Conservation (phyloP, 768 basidiomycete species). For the Rhodotorula taiwanensis region DNA sequence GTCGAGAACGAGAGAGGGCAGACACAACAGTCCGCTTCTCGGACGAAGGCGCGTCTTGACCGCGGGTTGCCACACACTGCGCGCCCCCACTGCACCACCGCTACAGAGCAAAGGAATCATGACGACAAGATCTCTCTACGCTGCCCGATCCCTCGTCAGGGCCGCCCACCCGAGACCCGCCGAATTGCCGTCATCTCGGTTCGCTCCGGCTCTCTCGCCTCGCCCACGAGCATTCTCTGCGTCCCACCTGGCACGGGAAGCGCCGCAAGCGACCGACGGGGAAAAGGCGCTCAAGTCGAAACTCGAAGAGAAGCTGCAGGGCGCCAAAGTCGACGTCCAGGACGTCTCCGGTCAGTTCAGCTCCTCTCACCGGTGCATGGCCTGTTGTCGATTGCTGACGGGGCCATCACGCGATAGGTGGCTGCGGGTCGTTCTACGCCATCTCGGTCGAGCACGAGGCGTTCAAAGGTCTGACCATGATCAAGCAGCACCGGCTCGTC, state of each 20-base stretch:
- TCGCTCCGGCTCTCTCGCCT: not conserved
- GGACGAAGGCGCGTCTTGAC: too few relatives aligned
- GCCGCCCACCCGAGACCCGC: too few relatives aligned
- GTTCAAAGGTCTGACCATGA: constrained; percentile 75
- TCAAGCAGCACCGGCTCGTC: constrained; percentile 91
- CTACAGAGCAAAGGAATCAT: too few relatives aligned
- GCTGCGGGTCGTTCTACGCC: constrained; percentile 95
- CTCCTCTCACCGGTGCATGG: not conserved
- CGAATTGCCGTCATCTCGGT: too few relatives aligned
- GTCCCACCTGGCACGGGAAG: not conserved
- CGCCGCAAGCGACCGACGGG: constrained; percentile 45
- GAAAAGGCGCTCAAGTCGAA: constrained; percentile 67
- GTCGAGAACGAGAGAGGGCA: too few relatives aligned
- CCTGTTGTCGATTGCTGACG: not conserved
- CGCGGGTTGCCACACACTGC: too few relatives aligned
- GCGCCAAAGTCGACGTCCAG: constrained; percentile 73
- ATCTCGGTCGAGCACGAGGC: constrained; percentile 75
- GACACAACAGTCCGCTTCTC: too few relatives aligned
- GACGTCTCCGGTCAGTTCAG: constrained; percentile 79
- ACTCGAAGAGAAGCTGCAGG: constrained; percentile 65
- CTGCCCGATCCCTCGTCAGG: too few relatives aligned
- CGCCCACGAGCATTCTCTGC: not conserved
- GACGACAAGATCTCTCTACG: too few relatives aligned
- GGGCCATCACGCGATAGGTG: constrained; percentile 53
- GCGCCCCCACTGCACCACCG: too few relatives aligned